Evolutionary conservation across 2,329 filamentous ascomycete species (phyloP), one percentile per base, ranked within the genome.

Genomic region (Nemania abortiva): DNA sequence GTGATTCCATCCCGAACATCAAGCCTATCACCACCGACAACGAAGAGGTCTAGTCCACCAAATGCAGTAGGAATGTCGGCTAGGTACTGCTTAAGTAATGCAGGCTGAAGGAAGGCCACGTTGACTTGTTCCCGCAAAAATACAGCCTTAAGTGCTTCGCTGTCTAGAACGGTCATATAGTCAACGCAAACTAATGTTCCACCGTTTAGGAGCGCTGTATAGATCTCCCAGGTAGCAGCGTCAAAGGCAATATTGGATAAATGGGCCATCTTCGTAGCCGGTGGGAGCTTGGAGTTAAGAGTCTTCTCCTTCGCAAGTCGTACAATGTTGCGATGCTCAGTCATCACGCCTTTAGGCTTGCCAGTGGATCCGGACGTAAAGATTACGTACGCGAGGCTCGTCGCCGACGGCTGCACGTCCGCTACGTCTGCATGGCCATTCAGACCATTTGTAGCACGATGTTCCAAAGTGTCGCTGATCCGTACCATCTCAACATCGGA

Each of bases 341-440:
- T n/a, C 59, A 68, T 60, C 18, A 63, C 65, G 20, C 65, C 65
- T 49, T 68, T 68, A 1, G 65, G 65, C 29, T 11, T 47, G 15
- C 60, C 60, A 27, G 65, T 68, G 6, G 54, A 59, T n/a, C 65
- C 65, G 15, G 65, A 68, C 9, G 65, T 68, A 39, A 68, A 68
- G 27, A 63, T 63, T 22, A 68, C 65, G n/a, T 68, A 29, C 7
- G 65, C 65, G 20, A 63, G 65, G 15, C 65, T 67, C 34, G 20
- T 59, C 54, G 65, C 54, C 20, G 45, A 63, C 27, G 65, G 60
- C n/a, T 15, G 29, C 29, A 11, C 22, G 5, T n/a, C 20, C 15
- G 15, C 31, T n/a, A 42, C 22, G n/a, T n/a, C 42, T 34, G 27
- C 18, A 34, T 58, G 52, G 13, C 58, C 58, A 37, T 67, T 57